Base-by-base conservation (phyloP, 78 protist species). In the Dictyostelium firmibasis region DNA sequence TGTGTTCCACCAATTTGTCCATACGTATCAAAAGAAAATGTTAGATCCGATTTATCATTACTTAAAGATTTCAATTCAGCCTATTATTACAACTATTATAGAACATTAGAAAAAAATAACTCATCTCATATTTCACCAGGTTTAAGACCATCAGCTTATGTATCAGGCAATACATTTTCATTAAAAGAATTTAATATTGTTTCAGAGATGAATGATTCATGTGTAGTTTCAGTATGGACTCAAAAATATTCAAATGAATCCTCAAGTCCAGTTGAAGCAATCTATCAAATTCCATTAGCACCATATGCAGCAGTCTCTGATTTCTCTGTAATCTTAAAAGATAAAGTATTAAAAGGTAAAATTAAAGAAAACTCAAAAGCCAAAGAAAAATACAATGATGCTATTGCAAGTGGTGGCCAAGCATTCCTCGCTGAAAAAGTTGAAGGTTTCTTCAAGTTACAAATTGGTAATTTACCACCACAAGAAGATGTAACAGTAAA, bases 361-460 rank as follows among this genome's bases (percentile, higher is more conserved):
- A 70, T 89, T 36, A 89, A 89, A 11, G 94, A 81, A 11, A 89
- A 89, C 3, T 23, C 47, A 50, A 84, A 81, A 11, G 94, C 94
- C 23, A 33, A 75, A 20, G 57, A 79, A 7, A 81, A 81, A 23
- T 89, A 81, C 57, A 70, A 14, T 6, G 94, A 89, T n/a, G 62
- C 94, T 0, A 81, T 89, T 11, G 94, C 94, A 3, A 81, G 83
- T 50, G 94, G 94, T 11, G 84, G 84, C 7, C 86, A 89, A 69
- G 94, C 87, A 18, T 89, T 89, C 76, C 35, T 89, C 18, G 94
- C 67, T n/a, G 94, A 89, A 43, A 89, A 81, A 25, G 7, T n/a
- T 23, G 77, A 89, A 43, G 94, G 94, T 16, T 76, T 27, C 10
- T 89, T 89, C 29, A 69, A 31, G 4, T 14, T 81, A 0, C 27